A percentile compares a stretch with the other conserved stretches of the same genome.
Conservation (phyloP, 768 basidiomycete species). For the Pleurotus tuber-regium region DNA sequence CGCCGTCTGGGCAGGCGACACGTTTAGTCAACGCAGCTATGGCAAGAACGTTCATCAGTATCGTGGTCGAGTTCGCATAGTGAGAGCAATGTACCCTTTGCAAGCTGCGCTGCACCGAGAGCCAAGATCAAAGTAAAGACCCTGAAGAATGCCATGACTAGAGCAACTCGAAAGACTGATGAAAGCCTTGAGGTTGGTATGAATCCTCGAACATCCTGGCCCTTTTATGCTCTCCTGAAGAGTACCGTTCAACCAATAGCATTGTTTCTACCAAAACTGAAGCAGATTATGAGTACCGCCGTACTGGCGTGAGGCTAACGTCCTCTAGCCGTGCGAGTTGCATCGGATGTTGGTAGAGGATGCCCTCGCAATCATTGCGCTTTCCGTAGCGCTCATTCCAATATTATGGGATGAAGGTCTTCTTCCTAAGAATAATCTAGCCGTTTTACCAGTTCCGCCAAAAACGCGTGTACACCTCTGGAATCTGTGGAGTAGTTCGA, state of each 20-base stretch:
- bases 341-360: background rate
- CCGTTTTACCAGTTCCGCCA: too few relatives aligned
- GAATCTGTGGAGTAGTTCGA: background rate
- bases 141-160: background rate
- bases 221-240: background rate
- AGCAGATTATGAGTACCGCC: background rate
- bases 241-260: background rate
- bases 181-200: background rate
- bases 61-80: background rate
- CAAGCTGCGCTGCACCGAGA: background rate
- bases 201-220: background rate
- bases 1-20: conserved; percentile 14
- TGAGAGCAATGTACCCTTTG: background rate
- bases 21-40: conserved; percentile 12
- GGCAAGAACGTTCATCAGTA: background rate
- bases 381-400: too few relatives aligned
- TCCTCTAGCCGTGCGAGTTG: background rate
- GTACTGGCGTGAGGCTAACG: background rate
- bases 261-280: background rate
- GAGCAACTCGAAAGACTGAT: background rate
- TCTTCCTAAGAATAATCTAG: too few relatives aligned
- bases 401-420: too few relatives aligned
- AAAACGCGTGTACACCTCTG: background rate
- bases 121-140: background rate
- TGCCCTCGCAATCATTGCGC: background rate